A percentile compares a stretch with the other conserved stretches of the same genome.
Conservation (phyloP, 2,329 filamentous ascomycete genomes). For the Zymoseptoria ardabiliae region DNA sequence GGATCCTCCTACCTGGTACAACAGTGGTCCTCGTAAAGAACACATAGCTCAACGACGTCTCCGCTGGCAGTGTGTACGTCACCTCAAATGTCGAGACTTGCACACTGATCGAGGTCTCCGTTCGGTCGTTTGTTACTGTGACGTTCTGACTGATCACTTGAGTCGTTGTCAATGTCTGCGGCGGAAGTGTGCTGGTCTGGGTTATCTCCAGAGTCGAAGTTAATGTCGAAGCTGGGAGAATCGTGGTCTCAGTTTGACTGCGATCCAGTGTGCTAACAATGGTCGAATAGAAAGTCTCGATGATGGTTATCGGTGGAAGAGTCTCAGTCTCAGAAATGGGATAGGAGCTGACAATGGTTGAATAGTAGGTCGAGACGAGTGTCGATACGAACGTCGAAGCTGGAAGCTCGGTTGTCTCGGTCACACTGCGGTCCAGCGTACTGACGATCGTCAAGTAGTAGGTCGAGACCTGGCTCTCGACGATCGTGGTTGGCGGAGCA, state of each 20-base stretch:
- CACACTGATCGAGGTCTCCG: not conserved
- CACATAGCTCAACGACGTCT: not conserved
- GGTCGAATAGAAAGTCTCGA: not conserved
- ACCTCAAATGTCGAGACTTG: not conserved
- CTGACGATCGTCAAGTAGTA: not conserved
- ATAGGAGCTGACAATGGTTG: not conserved
- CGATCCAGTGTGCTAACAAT: not conserved
- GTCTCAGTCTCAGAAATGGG: not conserved
- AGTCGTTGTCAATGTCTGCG: not conserved
- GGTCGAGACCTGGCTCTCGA: not conserved
- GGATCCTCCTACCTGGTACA: not conserved
- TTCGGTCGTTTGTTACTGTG: not conserved
- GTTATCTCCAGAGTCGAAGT: not conserved
- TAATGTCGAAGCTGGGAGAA: not conserved
- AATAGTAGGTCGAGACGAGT: not conserved
- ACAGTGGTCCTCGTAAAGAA: not conserved
- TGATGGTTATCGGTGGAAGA: not conserved
- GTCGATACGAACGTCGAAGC: not conserved
- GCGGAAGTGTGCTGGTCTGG: not conserved
- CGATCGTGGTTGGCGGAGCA: not conserved
- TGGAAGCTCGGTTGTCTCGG: not conserved
- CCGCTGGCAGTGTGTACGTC: not conserved
- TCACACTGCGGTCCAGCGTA: not conserved
- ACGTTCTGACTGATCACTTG: not conserved
- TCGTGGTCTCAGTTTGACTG: not conserved